Percentiles rank a stretch among this genome's conserved stretches.
Evolutionary conservation across 2,329 filamentous ascomycete species (phyloP).

Genomic region (Tolypocladium inflatum): DNA sequence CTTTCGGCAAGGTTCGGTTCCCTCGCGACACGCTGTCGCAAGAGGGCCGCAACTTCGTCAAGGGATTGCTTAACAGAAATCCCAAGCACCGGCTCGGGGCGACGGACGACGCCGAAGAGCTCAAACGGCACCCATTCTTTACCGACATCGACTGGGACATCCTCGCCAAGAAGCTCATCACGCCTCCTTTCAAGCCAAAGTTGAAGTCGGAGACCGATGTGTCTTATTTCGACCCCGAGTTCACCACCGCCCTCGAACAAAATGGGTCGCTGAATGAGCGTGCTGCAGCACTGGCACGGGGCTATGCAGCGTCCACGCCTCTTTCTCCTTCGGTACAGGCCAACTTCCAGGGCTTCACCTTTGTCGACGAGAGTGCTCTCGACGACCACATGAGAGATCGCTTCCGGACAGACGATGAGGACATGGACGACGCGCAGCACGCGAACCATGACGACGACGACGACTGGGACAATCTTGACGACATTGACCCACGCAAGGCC

Average conservation of each 20-base stretch:
- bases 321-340: slow-evolving; percentile 93
- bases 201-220: slow-evolving; percentile 93
- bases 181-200: slow-evolving; percentile 95
- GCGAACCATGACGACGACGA: slow-evolving; percentile 34
- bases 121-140: slow-evolving; percentile 94
- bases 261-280: slow-evolving; percentile 85
- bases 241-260: slow-evolving; percentile 86
- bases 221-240: slow-evolving; percentile 97
- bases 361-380: slow-evolving; percentile 93
- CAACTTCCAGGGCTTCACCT: slow-evolving; percentile 97
- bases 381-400: slow-evolving; percentile 68
- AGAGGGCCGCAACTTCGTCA: slow-evolving; percentile 95
- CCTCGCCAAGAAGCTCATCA: slow-evolving; percentile 80
- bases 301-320: slow-evolving; percentile 82
- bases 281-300: slow-evolving; percentile 75
- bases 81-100: slow-evolving; percentile 91
- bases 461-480: slow-evolving; percentile 51
- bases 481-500: slow-evolving; percentile 38
- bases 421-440: slow-evolving; percentile 46
- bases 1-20: slow-evolving; percentile 96
- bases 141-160: slow-evolving; percentile 87
- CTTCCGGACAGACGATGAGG: slow-evolving; percentile 39
- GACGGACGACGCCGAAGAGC: slow-evolving; percentile 81
- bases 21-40: slow-evolving; percentile 88
- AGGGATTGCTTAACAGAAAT: slow-evolving; percentile 92